Evolutionary conservation across 1,139 yeast species (phyloP), one percentile per base, ranked within the genome.

Genomic region (Debaryomyces robertsiae): DNA sequence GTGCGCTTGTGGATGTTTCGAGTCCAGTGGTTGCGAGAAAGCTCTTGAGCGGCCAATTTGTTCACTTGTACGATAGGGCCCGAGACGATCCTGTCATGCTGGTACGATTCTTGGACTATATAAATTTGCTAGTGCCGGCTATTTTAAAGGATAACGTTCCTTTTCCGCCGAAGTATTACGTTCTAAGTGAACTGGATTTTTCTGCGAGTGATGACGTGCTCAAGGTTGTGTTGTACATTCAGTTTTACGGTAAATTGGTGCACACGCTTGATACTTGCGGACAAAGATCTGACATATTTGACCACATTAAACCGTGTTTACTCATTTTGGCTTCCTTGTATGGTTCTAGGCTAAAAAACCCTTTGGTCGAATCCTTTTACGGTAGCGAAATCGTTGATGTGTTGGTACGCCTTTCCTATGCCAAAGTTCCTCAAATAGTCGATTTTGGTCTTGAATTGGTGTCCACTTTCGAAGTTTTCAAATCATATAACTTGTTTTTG

Each of bases 211-310:
- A 53, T 9, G 70, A 65, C 44, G 61, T 64, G 1, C 50, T 66
- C 23, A 56, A 59, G 24, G 54, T 53, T 7, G 52, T 62, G 3
- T 46, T 63, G 32, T 44, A 60, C 9, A 50, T 65, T 9, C 62
- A 60, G 32, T 69, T 63, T 50, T 68, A 64, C 45, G 49, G 47
- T 11, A 53, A 50, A 22, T 41, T 65, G n/a, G 45, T 61, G 6
- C 32, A 36, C 5, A 34, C 25, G 15, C 17, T 52, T 9, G 35
- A 39, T 10, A 36, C 44, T 9, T 41, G 30, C 19, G 30, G 40
- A 5, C 31, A 40, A 11, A 43, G 27, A 4, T 18, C 11, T 2
- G 24, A 13, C 5, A 44, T 53, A 1, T 44, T 53, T 13, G 42
- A 41, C 13, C 24, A 39, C 5, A 50, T 63, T 25, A 30, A 19